Percentiles rank a stretch among this genome's conserved stretches.
Evolutionary conservation across 192 early-diverging fungal species (phyloP).

Genomic region (Globomyces pollinis-pini): DNA sequence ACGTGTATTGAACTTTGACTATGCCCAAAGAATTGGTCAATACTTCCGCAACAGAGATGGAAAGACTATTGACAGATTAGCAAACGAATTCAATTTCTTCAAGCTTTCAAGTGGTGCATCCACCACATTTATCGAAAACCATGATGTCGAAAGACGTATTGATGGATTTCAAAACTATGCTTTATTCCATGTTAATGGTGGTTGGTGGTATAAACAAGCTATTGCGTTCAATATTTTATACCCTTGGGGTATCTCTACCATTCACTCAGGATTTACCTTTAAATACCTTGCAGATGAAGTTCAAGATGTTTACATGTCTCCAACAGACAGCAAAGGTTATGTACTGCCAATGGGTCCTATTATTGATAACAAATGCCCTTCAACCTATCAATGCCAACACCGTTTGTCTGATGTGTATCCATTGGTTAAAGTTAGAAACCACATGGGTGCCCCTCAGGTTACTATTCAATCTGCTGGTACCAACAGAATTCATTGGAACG

Average conservation of each 20-base stretch:
- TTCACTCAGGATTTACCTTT: conserved; percentile 8
- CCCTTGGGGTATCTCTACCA: background rate
- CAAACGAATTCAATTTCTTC: background rate
- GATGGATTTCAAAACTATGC: background rate
- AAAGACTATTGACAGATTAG: background rate
- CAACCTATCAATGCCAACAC: background rate
- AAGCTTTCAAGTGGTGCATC: background rate
- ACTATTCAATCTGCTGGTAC: background rate
- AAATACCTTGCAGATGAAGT: background rate
- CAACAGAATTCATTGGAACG: conserved; percentile 8
- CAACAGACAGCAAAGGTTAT: background rate
- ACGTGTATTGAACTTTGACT: conserved; percentile 9
- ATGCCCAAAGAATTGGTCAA: conserved; percentile 1
- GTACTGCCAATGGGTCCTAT: background rate
- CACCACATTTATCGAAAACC: conserved; percentile 8
- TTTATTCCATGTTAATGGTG: background rate
- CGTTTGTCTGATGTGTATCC: conserved; percentile 8
- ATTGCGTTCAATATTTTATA: conserved; percentile 12
- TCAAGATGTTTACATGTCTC: background rate
- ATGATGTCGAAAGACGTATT: conserved; percentile 2
- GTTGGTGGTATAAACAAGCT: conserved; percentile 4
- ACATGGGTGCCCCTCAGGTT: background rate
- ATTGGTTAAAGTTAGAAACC: conserved; percentile 3
- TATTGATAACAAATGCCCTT: background rate
- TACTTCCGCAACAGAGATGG: background rate